Percentiles rank a stretch among this genome's conserved stretches.
These are phyloP conservation scores for Botrytis deweyae DNA, from an alignment of 2,329 filamentous ascomycete species.

Conservation along the genomic window DNA sequence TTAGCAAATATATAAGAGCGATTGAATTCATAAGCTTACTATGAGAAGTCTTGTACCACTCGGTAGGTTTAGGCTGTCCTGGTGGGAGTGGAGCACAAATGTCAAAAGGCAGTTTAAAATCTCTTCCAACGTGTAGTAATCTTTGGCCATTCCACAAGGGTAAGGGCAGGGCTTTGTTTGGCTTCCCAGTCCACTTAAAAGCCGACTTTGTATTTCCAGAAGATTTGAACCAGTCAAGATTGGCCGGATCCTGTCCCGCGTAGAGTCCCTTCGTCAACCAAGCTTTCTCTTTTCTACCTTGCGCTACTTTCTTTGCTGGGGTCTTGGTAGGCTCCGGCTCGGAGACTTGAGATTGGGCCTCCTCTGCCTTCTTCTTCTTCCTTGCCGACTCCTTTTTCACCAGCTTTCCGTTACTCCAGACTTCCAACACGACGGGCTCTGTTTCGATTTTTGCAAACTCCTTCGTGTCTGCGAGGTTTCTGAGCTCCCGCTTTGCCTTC, in stretches of 20 bases:
- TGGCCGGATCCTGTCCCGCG: constrained; percentile 65
- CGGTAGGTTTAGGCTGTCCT: constrained; percentile 86
- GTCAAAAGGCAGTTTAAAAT: constrained; percentile 88
- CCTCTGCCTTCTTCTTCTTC: constrained; percentile 40
- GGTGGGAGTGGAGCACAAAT: constrained; percentile 83
- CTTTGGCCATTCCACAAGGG: constrained; percentile 78
- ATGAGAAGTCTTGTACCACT: constrained; percentile 88
- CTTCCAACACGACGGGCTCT: constrained; percentile 55
- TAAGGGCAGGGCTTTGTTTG: constrained; percentile 63
- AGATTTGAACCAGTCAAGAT: constrained; percentile 33
- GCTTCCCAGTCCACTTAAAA: constrained; percentile 46
- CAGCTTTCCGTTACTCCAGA: constrained; percentile 66
- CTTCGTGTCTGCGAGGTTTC: constrained; percentile 60
- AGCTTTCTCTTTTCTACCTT: constrained; percentile 34
- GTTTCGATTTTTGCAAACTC: constrained; percentile 61
- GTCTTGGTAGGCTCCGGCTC: constrained; percentile 10
- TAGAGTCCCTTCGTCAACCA: constrained; percentile 85
- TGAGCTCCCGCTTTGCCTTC: constrained; percentile 56
- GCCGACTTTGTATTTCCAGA: constrained; percentile 22
- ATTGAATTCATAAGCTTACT: constrained; percentile 56
- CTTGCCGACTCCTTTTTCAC: constrained; percentile 44
- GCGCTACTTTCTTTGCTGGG: constrained; percentile 28
- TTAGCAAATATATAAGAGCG: constrained; percentile 23
- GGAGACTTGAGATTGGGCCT: constrained; percentile 31
- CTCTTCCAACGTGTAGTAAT: constrained; percentile 67